Evolutionary conservation across 345 rosid species (phyloP), one percentile per base, ranked within the genome.

Genomic region (Triadica sebifera): DNA sequence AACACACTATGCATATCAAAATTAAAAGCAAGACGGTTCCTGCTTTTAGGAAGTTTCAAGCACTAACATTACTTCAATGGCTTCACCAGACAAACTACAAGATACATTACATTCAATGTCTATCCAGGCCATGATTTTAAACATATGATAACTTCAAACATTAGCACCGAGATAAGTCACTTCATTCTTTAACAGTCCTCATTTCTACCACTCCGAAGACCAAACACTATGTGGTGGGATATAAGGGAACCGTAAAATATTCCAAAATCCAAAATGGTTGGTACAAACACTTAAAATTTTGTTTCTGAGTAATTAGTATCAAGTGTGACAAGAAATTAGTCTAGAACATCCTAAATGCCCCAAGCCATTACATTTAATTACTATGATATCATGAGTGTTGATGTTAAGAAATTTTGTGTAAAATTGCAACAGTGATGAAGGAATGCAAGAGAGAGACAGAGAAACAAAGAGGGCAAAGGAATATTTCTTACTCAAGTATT

Each of bases 401-500:
- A 69, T n/a, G 1, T 39, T 9, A 6, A 22, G 39, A 51, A 39
- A 25, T 5, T 61, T 45, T 20, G 34, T 7, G 22, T 19, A 64
- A 24, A 22, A 49, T 52, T 49, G 73, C 8, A 34, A 38, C 19
- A 52, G 68, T 8, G 45, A 22, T 56, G 58, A 49, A 39, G 24
- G n/a, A 57, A 52, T 60, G 61, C 58, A 74, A 67, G 67, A 15
- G 69, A 38, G 13, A 17, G 34, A n/a, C n/a, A 29, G 34, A 29
- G 34, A 2, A 2, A 29, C 34, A 29, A 2, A 29, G 25, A 29
- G 19, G 69, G 61, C 63, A 73, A 39, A 67, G 69, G 63, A 43
- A 68, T 81, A 70, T 76, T 81, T 79, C 98, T 91, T 81, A 94
- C 98, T 94, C 98, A 17, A 92, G 91, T 74, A 94, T 87, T 74